Evolutionary conservation across 192 early-diverging fungal species (phyloP), one percentile per base, ranked within the genome.

Genomic region (Umbelopsis vinacea): DNA sequence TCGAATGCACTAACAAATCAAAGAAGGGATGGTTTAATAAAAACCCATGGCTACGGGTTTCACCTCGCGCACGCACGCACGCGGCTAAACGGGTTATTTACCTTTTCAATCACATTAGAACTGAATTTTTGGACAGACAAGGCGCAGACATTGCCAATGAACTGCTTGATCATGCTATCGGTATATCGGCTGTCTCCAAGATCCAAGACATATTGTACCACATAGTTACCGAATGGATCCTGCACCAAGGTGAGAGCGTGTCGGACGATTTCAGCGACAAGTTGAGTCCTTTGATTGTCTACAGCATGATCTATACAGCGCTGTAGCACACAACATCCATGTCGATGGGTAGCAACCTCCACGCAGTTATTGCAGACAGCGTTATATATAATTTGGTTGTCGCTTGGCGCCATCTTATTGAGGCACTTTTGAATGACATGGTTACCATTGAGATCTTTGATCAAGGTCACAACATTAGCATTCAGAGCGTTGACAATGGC

Each of bases 391-490:
- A 96, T 95, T 87, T 94, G 92, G 80, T 93, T 92, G 71, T 94
- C 84, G 70, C 88, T 88, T 23, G 84, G 81, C 4, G 88, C 84
- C 46, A 96, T 82, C 26, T 89, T 86, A 71, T 87, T 88, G 54
- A 96, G 84, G 70, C 94, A 96, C 85, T 95, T 95, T 86, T 96
- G 94, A 71, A 96, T 91, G 40, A 94, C 93, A 72, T 96, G 94
- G 77, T 96, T 96, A 67, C 94, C 94, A 67, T 96, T 96, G 21
- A 96, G 85, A 74, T 96, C 94, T 79, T 94, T 92, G 73, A 96
- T 94, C 70, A 96, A 81, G 22, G 87, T 79, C 21, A 95, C 93
- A 6, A 92, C 90, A 68, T 86, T 88, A 17, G 80, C 79, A 68
- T 86, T 82, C 21, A 96, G 80, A 21, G 93, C 92, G 0, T 78